These are phyloP conservation scores for Huntiella bhutanensis DNA, from an alignment of 2,329 filamentous ascomycete species.

Conservation along the genomic window DNA sequence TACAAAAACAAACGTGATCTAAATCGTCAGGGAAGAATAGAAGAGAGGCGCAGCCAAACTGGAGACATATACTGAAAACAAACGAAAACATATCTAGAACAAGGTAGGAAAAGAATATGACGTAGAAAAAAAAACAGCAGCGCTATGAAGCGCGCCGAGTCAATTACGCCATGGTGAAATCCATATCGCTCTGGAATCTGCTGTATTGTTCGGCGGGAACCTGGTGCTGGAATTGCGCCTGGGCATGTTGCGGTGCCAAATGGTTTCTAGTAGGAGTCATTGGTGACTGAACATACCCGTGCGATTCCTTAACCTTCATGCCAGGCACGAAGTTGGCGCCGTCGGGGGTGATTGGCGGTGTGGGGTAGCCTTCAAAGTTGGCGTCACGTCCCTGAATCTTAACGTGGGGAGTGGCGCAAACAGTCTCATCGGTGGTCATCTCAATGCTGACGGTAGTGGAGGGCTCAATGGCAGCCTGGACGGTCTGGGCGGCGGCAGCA, in stretches of 20 bases:
- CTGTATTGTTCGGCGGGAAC: constrained; percentile 7
- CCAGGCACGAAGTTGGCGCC: constrained; percentile 34
- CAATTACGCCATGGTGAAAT: constrained; percentile 11
- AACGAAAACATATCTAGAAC: not conserved
- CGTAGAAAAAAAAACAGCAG: not conserved
- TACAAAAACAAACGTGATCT: too few relatives aligned
- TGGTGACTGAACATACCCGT: constrained; percentile 34
- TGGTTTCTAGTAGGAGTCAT: constrained; percentile 38
- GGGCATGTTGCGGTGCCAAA: constrained; percentile 22
- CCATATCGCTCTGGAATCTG: constrained; percentile 8
- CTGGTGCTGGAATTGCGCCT: constrained; percentile 11
- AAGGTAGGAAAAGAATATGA: not conserved
- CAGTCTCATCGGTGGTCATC: constrained; percentile 28
- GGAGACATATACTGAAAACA: not conserved
- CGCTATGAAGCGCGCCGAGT: too few relatives aligned
- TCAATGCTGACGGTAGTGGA: constrained; percentile 49
- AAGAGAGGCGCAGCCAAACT: not conserved
- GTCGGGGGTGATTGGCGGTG: constrained; percentile 71
- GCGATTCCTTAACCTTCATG: constrained; percentile 28
- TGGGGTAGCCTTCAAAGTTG: constrained; percentile 58
- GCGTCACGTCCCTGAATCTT: constrained; percentile 37
- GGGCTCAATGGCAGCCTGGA: constrained; percentile 41
- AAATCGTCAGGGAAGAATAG: not conserved
- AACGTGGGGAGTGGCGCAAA: constrained; percentile 60
- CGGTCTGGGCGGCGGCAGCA: constrained; percentile 20